Evolutionary conservation across 2,329 filamentous ascomycete species (phyloP).

Genomic region (Kalaharituber pfeilii): DNA sequence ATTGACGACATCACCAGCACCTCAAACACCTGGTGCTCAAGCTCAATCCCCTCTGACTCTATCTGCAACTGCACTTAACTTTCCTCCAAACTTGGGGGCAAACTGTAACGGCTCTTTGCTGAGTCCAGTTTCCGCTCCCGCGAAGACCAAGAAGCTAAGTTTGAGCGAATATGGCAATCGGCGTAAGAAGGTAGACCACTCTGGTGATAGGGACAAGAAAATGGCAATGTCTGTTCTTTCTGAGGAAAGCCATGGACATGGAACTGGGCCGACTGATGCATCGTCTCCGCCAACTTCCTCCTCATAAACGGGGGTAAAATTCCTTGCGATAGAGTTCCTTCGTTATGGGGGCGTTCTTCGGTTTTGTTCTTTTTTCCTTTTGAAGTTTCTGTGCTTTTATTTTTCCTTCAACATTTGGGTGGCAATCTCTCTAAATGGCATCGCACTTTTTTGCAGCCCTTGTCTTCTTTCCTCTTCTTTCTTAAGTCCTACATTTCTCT

Average conservation of each 20-base stretch:
- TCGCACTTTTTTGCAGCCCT: too few species aligned
- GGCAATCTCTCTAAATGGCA: background rate
- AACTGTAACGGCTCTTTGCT: too few species aligned
- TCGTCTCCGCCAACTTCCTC: background rate
- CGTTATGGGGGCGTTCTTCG: background rate
- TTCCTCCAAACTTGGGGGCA: too few species aligned
- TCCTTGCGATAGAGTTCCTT: background rate
- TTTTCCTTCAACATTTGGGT: background rate
- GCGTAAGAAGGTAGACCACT: conserved; percentile 3
- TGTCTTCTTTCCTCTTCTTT: too few species aligned
- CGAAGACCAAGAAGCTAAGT: conserved; percentile 17
- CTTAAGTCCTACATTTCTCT: too few species aligned
- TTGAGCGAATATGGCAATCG: conserved; percentile 17
- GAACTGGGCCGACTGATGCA: background rate
- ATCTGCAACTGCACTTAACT: background rate
- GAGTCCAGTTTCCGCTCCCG: conserved; percentile 7
- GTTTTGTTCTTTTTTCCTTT: background rate
- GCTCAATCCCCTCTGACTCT: background rate
- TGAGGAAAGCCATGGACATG: background rate
- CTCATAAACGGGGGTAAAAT: too few species aligned
- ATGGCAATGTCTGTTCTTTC: background rate
- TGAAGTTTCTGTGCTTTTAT: background rate
- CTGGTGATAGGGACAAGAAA: background rate
- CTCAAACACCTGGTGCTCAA: background rate
- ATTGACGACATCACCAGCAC: background rate